These are phyloP conservation scores for Metschnikowia continentalis DNA, from an alignment of 805 yeast genomes.

Conservation along the genomic window DNA sequence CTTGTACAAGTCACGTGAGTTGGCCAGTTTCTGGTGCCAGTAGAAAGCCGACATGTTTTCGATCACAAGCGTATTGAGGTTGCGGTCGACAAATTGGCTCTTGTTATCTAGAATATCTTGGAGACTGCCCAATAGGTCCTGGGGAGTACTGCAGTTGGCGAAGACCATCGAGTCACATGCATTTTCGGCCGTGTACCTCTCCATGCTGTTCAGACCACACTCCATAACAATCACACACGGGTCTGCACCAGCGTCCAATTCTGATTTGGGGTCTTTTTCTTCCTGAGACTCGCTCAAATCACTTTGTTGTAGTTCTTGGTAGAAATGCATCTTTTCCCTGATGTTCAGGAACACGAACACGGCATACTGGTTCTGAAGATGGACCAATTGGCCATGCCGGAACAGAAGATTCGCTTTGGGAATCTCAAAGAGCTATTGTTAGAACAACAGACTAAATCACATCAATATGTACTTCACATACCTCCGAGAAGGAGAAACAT, in stretches of 20 bases:
- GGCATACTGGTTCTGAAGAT: constrained; percentile 8
- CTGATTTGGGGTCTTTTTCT: not conserved
- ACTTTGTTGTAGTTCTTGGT: constrained; percentile 4
- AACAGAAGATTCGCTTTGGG: constrained; percentile 3
- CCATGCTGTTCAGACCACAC: constrained; percentile 7
- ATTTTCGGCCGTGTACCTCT: not conserved
- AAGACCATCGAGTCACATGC: not conserved
- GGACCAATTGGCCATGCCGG: not conserved
- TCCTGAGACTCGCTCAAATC: not conserved
- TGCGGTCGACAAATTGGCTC: not conserved
- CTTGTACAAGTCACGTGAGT: constrained; percentile 10
- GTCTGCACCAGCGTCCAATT: not conserved
- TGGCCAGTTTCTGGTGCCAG: constrained; percentile 24
- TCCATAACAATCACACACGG: constrained; percentile 5
- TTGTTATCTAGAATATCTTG: constrained; percentile 1
- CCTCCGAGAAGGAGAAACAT: constrained; percentile 3
- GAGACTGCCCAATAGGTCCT: constrained; percentile 4
- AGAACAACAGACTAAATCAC: not conserved
- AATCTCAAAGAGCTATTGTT: constrained; percentile 6
- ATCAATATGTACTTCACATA: not conserved
- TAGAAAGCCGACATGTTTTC: constrained; percentile 34
- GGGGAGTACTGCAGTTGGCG: constrained; percentile 2
- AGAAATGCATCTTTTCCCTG: constrained; percentile 10
- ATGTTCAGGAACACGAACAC: constrained; percentile 11
- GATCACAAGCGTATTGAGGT: constrained; percentile 22